These are phyloP conservation scores for Teunomyces lycoperdinae DNA, from an alignment of 805 yeast species.

Conservation along the genomic window DNA sequence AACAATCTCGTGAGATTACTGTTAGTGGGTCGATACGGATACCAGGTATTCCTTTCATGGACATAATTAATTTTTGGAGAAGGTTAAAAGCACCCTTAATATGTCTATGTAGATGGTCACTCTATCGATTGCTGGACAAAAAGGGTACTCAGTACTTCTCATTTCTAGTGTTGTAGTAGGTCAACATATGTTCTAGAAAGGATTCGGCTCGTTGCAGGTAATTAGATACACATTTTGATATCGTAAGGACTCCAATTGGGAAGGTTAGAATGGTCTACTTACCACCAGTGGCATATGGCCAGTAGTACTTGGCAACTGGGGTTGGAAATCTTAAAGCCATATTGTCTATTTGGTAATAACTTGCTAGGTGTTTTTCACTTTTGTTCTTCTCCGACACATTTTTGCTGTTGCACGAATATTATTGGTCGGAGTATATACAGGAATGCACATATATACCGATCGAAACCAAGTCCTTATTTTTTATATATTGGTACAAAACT, in stretches of 20 bases:
- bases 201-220: too few species aligned
- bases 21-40: too few species aligned
- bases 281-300: constrained; percentile 91
- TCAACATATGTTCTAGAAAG: too few species aligned
- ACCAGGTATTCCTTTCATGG: too few species aligned
- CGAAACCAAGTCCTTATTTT: too few species aligned
- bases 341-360: constrained; percentile 4
- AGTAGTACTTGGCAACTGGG: constrained; percentile 64
- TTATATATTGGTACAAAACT: too few species aligned
- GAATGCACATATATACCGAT: not conserved
- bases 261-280: constrained; percentile 28
- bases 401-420: constrained; percentile 3
- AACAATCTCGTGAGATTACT: constrained; percentile 1
- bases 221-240: too few species aligned
- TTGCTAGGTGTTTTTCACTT: constrained; percentile 3
- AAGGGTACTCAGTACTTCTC: too few species aligned
- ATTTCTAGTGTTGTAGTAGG: too few species aligned
- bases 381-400: constrained; percentile 4
- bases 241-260: not conserved
- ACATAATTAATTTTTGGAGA: not conserved
- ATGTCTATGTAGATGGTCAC: too few species aligned
- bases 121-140: too few species aligned
- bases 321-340: constrained; percentile 45
- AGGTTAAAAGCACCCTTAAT: too few species aligned
- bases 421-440: constrained; percentile 8